These are phyloP conservation scores for Murraya koenigii DNA, from an alignment of 345 rosid species.

Conservation along the genomic window DNA sequence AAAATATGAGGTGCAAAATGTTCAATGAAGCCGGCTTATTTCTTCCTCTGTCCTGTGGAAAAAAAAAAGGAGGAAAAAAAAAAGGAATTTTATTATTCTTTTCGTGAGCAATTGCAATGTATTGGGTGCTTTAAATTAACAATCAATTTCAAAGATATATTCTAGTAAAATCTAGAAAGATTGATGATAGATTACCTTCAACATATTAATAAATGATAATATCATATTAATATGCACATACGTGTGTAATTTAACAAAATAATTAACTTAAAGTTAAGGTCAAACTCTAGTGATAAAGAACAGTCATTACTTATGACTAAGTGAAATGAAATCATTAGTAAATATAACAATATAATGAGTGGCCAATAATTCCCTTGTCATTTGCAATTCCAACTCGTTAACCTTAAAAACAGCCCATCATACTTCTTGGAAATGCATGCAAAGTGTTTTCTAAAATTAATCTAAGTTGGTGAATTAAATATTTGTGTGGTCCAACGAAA, in stretches of 20 bases:
- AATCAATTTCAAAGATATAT: neutral
- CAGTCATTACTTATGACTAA: too few relatives aligned
- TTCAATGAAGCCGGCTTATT: neutral
- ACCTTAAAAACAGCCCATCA: too few relatives aligned
- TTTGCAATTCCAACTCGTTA: too few relatives aligned
- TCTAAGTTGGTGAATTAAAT: neutral
- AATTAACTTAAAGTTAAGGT: too few relatives aligned
- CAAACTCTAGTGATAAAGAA: too few relatives aligned
- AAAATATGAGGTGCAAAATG: constrained; percentile 3
- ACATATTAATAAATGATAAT: neutral
- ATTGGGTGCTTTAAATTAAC: neutral
- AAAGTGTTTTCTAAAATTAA: too few relatives aligned
- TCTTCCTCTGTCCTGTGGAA: neutral
- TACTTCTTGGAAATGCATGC: too few relatives aligned
- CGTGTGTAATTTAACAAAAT: too few relatives aligned
- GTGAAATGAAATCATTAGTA: too few relatives aligned
- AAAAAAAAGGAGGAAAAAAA: neutral
- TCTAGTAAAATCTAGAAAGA: neutral
- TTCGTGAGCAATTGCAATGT: neutral
- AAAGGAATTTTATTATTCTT: constrained; percentile 1
- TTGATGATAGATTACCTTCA: neutral
- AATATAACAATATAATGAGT: too few relatives aligned
- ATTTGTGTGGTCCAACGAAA: neutral
- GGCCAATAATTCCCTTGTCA: too few relatives aligned
- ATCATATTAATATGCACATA: neutral